Percentiles rank a stretch among this genome's conserved stretches.
These are phyloP conservation scores for Rhipidocladum racemiflorum DNA, from an alignment of 176 grass and related monocot species.

Conservation along the genomic window DNA sequence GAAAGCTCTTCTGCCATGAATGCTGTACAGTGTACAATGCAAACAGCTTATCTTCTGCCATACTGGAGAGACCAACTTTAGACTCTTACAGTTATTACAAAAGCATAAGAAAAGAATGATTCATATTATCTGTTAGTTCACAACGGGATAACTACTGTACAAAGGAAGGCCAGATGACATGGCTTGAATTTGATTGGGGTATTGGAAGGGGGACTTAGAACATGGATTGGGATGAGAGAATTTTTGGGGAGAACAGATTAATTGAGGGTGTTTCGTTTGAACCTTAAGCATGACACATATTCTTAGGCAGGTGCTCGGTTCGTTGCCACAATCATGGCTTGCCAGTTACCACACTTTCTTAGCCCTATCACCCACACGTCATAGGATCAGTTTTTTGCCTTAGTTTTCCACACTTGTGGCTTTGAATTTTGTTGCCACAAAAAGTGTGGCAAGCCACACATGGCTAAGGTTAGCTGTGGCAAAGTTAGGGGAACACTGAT, in stretches of 20 bases:
- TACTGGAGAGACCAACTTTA: neutral
- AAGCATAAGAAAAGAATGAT: neutral
- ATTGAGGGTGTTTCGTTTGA: neutral
- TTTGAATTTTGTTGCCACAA: too few relatives aligned
- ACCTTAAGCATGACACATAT: too few relatives aligned
- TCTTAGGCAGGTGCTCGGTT: too few relatives aligned
- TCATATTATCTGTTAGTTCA: neutral
- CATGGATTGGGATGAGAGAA: neutral
- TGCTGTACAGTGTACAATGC: neutral
- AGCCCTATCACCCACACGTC: too few relatives aligned
- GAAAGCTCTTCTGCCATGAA: neutral
- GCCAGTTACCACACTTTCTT: too few relatives aligned
- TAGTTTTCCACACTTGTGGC: too few relatives aligned
- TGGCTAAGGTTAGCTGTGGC: too few relatives aligned
- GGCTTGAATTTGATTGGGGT: neutral
- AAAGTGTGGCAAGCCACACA: too few relatives aligned
- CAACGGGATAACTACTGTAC: neutral
- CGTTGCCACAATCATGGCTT: too few relatives aligned
- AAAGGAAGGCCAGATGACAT: neutral
- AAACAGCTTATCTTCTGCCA: neutral
- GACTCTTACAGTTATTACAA: neutral
- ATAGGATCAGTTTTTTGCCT: too few relatives aligned
- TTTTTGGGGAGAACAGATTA: neutral
- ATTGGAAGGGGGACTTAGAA: neutral
- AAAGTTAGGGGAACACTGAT: neutral